Base-by-base conservation (phyloP, 768 basidiomycete species). In the Agrocybe praecox region DNA sequence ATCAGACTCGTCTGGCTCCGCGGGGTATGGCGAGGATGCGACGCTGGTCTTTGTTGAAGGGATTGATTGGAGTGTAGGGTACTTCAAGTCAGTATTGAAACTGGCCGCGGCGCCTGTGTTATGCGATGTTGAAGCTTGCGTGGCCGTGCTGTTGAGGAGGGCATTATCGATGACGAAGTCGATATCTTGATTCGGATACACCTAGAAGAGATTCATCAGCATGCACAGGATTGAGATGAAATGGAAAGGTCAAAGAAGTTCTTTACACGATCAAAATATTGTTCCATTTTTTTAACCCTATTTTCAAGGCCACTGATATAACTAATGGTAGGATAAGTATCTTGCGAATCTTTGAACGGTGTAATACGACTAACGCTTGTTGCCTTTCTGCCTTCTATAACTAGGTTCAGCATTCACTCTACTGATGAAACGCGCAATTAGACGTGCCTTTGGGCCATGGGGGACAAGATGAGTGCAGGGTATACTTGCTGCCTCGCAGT, bases 391-490 rank as follows among this genome's bases (percentile, higher is more conserved):
- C 64, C 58, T 72, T 68, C 68, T 67, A 51, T 29, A 26, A 40
- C 6, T 40, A 12, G 44, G 33, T 24, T 36, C 24, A 19, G 48
- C 55, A 10, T 48, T 40, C 22, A 24, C 42, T 29, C 17, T 19
- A 56, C 14, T 12, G 21, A 11, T 29, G 29, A 33, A 33, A 21
- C 8, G 18, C 49, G 26, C 33, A 14, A 43, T 49, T 44, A 44
- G 12, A 67, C 65, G 66, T 65, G 82, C 85, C 75, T 82, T 85
- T 18, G 78, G 73, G 33, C 69, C 68, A 12, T 71, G 71, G n/a
- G 80, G 80, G 58, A 80, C 79, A 33, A 78, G 62, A 61, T 87
- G 87, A 3, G 79, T 82, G 64, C 87, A 88, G 36, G 78, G 73
- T 1, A 77, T 71, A 40, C 72, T 73, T 44, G 76, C 80, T 1